phyloP scores from a whole-genome alignment of 345 rosid genomes.

The Cardamine occulta region DNA sequence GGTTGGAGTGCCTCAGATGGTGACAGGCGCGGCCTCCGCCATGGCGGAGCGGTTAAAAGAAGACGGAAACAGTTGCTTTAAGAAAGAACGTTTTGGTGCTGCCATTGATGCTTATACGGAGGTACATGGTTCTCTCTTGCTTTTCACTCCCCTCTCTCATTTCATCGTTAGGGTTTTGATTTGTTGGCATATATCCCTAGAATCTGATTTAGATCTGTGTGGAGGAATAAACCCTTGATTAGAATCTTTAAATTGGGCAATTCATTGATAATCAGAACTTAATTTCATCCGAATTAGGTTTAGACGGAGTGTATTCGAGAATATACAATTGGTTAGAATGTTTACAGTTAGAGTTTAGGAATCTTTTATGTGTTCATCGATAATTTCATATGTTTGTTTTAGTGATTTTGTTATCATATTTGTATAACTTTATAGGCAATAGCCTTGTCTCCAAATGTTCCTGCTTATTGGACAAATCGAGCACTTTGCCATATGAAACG shows the following conservation, averaged over 20 bases:
- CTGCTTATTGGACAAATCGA: slow-evolving; percentile 91
- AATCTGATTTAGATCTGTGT: slow-evolving; percentile 20
- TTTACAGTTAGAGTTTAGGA: too few species aligned
- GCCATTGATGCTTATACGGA: slow-evolving; percentile 94
- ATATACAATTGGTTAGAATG: not conserved
- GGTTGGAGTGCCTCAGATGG: slow-evolving; percentile 38
- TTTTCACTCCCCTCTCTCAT: not conserved
- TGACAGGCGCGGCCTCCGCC: slow-evolving; percentile 35
- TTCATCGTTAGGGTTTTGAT: slow-evolving; percentile 21
- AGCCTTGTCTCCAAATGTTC: slow-evolving; percentile 76
- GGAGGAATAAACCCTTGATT: not conserved
- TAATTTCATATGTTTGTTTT: not conserved
- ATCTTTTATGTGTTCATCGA: not conserved
- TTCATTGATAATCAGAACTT: not conserved
- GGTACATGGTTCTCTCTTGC: slow-evolving; percentile 42
- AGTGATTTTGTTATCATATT: not conserved
- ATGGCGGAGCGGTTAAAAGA: slow-evolving; percentile 58
- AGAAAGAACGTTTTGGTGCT: slow-evolving; percentile 70
- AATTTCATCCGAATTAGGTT: not conserved
- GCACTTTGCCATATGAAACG: slow-evolving; percentile 86
- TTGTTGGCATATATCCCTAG: not conserved
- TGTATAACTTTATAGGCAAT: slow-evolving; percentile 63
- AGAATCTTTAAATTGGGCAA: not conserved
- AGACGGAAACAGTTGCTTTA: slow-evolving; percentile 68
- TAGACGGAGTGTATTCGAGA: not conserved